A percentile compares a stretch with the other conserved stretches of the same genome.
Evolutionary conservation across 2,329 filamentous ascomycete species (phyloP).

Genomic region (Stagonosporopsis vannaccii): DNA sequence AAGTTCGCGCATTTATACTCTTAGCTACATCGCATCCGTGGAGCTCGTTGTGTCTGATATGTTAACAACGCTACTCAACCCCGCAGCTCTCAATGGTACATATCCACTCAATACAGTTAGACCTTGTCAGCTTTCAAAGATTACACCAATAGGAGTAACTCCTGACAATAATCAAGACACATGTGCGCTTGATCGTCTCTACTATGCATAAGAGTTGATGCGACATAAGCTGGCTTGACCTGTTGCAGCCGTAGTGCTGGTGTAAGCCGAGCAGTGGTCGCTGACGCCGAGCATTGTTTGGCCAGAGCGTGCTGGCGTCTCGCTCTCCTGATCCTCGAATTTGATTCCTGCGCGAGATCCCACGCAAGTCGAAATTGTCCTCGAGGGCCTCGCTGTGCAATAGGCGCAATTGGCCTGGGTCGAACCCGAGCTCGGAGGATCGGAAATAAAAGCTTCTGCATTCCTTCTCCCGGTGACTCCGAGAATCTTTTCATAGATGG

Average conservation of each 20-base stretch:
- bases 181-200: not conserved
- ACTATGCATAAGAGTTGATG: not conserved
- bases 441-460: too few species aligned
- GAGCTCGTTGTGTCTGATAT: not conserved
- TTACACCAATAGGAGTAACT: not conserved
- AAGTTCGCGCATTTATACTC: not conserved
- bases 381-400: too few species aligned
- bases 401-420: too few species aligned
- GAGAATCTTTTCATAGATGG: too few species aligned
- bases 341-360: not conserved
- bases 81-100: not conserved
- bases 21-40: not conserved
- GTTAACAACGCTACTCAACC: not conserved
- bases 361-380: not conserved
- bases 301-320: not conserved
- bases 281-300: not conserved
- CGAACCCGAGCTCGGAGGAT: too few species aligned
- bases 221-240: constrained; percentile 5
- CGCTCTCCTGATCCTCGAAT: not conserved
- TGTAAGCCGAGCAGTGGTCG: constrained; percentile 1
- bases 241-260: constrained; percentile 3
- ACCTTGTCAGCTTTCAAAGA: not conserved
- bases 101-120: not conserved
- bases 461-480: too few species aligned
- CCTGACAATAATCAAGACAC: not conserved